Conservation (phyloP, 2,329 filamentous ascomycete species). For the Phialocephala sp. region DNA sequence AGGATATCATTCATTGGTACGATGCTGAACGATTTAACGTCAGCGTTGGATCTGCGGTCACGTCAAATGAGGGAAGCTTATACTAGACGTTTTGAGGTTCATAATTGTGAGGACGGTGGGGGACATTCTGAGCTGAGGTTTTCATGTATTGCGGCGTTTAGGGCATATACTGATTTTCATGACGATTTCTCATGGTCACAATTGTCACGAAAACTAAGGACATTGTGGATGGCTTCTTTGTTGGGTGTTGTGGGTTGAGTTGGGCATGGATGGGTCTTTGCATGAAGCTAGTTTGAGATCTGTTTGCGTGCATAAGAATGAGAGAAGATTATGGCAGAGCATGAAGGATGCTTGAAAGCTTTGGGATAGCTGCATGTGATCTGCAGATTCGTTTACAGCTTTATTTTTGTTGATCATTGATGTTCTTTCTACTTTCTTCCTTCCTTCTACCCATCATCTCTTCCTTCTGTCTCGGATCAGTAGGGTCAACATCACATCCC, state of each 20-base stretch:
- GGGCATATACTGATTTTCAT: too few relatives aligned
- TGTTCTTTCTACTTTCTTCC: background rate
- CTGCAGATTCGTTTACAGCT: background rate
- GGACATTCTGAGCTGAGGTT: background rate
- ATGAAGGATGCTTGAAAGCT: background rate
- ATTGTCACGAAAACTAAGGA: too few relatives aligned
- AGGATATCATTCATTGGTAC: conserved; percentile 28
- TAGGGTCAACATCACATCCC: too few relatives aligned
- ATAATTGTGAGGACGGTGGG: background rate
- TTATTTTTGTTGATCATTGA: background rate
- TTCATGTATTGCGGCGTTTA: background rate
- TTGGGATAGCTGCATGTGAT: background rate
- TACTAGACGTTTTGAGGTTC: background rate
- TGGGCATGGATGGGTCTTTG: background rate
- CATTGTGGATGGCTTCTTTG: background rate
- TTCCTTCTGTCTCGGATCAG: too few relatives aligned
- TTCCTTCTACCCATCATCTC: background rate
- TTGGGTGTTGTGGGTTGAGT: background rate
- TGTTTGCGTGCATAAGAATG: background rate
- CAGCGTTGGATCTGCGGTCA: background rate
- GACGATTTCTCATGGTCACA: too few relatives aligned
- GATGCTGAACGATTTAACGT: conserved; percentile 21
- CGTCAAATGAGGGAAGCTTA: background rate
- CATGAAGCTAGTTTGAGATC: background rate
- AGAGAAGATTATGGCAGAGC: background rate